Evolutionary conservation across 495 filamentous ascomycete species (phyloP).

Genomic region (Podospora bellae-mahoneyi): DNA sequence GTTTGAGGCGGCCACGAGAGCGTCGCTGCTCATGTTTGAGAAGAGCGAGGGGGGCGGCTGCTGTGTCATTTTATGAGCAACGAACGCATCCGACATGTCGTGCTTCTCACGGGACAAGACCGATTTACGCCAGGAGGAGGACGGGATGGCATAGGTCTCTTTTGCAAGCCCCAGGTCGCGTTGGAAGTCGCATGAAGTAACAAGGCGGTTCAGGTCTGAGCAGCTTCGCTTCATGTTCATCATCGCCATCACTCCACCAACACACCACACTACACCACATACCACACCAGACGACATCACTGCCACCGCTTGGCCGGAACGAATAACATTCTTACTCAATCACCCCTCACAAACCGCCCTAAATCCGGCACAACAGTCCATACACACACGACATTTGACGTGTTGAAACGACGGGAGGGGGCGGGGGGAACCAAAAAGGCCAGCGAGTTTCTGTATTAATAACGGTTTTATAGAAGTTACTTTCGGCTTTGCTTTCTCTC

Average conservation of each 20-base stretch:
- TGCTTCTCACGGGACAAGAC: neutral
- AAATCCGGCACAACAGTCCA: neutral
- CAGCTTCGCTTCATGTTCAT: neutral
- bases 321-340: neutral
- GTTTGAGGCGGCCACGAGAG: slow-evolving; percentile 94
- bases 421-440: neutral
- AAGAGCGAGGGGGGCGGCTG: slow-evolving; percentile 78
- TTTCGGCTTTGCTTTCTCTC: neutral
- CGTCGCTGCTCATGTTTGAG: slow-evolving; percentile 89
- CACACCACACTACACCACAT: neutral
- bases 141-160: neutral
- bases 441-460: slow-evolving; percentile 12
- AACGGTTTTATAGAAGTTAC: slow-evolving; percentile 11
- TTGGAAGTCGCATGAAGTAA: neutral
- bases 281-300: neutral
- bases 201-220: neutral
- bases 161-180: neutral
- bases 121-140: neutral
- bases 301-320: neutral
- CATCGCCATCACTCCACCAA: neutral
- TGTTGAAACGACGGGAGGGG: neutral
- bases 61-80: slow-evolving; percentile 82
- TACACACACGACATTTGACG: neutral
- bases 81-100: neutral
- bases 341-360: neutral